phyloP scores from a whole-genome alignment of 768 basidiomycete genomes.

The Macrocybe gigantea region DNA sequence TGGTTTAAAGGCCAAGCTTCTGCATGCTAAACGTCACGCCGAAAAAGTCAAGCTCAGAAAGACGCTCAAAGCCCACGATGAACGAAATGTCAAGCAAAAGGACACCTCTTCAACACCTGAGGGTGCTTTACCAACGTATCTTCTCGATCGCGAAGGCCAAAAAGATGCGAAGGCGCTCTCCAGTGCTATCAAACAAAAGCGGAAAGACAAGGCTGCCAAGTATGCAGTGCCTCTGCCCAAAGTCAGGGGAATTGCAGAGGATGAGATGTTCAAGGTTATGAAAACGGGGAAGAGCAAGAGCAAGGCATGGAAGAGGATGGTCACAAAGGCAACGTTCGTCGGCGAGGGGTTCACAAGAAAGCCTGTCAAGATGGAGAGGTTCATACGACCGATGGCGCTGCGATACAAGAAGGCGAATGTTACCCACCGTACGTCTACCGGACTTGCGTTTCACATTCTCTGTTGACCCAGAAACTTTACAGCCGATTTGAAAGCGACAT shows the following conservation, averaged over 20 bases:
- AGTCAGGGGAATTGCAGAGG: conserved; percentile 96
- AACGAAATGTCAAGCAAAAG: conserved; percentile 94
- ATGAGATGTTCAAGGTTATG: conserved; percentile 99
- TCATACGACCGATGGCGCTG: conserved; percentile 95
- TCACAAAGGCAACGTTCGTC: conserved; percentile 98
- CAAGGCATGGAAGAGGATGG: conserved; percentile 99
- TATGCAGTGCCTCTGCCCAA: conserved; percentile 96
- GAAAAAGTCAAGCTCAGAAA: conserved; percentile 99
- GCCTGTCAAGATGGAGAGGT: conserved; percentile 98
- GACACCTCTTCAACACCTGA: conserved; percentile 81
- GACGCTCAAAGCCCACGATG: conserved; percentile 99
- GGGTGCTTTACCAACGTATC: conserved; percentile 89
- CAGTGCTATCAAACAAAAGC: conserved; percentile 94
- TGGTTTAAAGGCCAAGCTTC: conserved; percentile 96
- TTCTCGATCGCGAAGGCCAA: conserved; percentile 96
- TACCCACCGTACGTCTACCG: conserved; percentile 77
- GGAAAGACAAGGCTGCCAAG: conserved; percentile 98
- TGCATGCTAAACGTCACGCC: conserved; percentile 92
- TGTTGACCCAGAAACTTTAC: conserved; percentile 1
- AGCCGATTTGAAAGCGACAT: conserved; percentile 98
- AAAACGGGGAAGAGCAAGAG: conserved; percentile 95
- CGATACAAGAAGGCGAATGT: conserved; percentile 98
- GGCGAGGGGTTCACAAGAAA: conserved; percentile 97
- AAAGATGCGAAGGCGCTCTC: conserved; percentile 97
- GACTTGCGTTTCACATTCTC: neutral